phyloP scores from a whole-genome alignment of 2,329 filamentous ascomycete species.

The Phialocephala subalpina region DNA sequence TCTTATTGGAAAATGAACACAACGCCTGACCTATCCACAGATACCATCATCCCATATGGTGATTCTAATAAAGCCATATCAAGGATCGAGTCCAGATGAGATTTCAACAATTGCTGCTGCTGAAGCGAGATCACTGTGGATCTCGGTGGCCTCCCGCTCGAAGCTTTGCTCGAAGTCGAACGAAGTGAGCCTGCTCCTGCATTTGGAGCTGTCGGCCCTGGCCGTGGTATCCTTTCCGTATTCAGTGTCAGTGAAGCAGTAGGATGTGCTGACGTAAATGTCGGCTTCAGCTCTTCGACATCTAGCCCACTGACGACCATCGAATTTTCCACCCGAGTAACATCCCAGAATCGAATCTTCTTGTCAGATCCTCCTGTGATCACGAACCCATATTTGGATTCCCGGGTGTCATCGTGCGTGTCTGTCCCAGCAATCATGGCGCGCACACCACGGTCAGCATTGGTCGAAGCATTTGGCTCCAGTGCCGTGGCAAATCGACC shows the following conservation, averaged over 20 bases:
- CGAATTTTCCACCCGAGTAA: constrained; percentile 79
- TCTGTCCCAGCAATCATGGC: constrained; percentile 79
- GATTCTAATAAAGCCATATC: constrained; percentile 89
- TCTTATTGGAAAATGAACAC: constrained; percentile 76
- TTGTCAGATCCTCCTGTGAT: constrained; percentile 89
- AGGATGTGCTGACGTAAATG: constrained; percentile 72
- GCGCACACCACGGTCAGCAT: constrained; percentile 72
- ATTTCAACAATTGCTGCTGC: constrained; percentile 85
- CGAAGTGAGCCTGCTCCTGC: constrained; percentile 41
- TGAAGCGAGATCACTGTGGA: constrained; percentile 87
- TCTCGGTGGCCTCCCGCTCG: constrained; percentile 62
- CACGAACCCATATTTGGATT: constrained; percentile 82
- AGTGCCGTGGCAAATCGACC: constrained; percentile 81
- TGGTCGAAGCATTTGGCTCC: constrained; percentile 63
- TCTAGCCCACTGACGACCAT: constrained; percentile 81
- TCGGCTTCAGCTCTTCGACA: constrained; percentile 74
- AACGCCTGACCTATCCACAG: constrained; percentile 86
- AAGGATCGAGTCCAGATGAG: constrained; percentile 86
- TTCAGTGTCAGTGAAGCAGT: constrained; percentile 70
- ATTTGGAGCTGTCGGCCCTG: constrained; percentile 42
- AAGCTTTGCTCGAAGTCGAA: constrained; percentile 38
- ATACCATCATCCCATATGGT: constrained; percentile 93
- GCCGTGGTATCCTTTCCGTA: constrained; percentile 57
- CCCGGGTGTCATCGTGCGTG: constrained; percentile 72
- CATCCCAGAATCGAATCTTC: constrained; percentile 94